These are phyloP conservation scores for Globisporangium cederbergense DNA, from an alignment of 352 stramenopile species.

Conservation along the genomic window DNA sequence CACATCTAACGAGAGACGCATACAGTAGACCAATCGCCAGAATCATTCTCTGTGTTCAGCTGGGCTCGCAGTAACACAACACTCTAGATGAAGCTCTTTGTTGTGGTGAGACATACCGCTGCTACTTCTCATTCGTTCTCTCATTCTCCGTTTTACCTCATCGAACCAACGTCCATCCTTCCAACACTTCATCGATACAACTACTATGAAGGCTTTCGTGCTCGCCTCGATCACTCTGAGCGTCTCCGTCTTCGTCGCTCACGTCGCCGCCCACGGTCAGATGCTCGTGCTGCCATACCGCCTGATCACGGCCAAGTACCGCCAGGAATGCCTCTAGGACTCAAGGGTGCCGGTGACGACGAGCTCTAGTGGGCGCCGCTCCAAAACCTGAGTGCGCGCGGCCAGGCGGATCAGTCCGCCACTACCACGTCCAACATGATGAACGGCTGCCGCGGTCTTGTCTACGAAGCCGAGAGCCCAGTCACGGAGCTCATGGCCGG, in stretches of 20 bases:
- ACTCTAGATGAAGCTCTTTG: too few species aligned
- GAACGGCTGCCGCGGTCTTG: slow-evolving; percentile 54
- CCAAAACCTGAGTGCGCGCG: slow-evolving; percentile 45
- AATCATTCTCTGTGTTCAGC: too few species aligned
- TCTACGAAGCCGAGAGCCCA: slow-evolving; percentile 41
- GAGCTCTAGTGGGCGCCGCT: slow-evolving; percentile 49
- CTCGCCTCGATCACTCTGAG: background rate
- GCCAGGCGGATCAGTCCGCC: slow-evolving; percentile 34
- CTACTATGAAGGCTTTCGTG: too few species aligned
- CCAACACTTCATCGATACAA: too few species aligned
- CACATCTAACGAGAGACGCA: too few species aligned
- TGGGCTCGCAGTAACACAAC: too few species aligned
- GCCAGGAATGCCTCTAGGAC: slow-evolving; percentile 1
- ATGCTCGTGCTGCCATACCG: background rate
- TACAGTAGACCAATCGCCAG: too few species aligned
- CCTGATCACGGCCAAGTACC: background rate
- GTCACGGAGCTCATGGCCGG: slow-evolving; percentile 42
- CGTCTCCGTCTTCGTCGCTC: background rate
- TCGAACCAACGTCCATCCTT: too few species aligned
- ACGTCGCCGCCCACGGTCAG: background rate
- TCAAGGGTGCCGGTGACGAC: slow-evolving; percentile 29
- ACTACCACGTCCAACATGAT: slow-evolving; percentile 49
- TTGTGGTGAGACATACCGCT: too few species aligned
- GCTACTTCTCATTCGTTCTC: too few species aligned
- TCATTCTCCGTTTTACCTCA: too few species aligned